Conservation (phyloP, 225 moss, liverwort and hornwort species). For the Thuidium tamariscinum region DNA sequence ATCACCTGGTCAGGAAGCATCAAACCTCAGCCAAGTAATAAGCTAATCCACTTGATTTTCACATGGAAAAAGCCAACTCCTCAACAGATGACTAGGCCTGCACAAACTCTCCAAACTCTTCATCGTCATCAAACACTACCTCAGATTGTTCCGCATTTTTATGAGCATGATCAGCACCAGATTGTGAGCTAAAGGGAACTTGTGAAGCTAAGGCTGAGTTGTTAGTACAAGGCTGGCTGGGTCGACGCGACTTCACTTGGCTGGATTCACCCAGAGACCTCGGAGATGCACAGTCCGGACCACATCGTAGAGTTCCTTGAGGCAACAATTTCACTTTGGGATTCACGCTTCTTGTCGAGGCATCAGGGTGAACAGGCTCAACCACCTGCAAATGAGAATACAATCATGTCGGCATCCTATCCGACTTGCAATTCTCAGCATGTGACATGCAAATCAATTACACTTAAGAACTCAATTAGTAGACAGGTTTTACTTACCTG, state of each 20-base stretch:
- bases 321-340: slow-evolving; percentile 29
- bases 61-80: not conserved
- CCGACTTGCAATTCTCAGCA: not conserved
- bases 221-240: not conserved
- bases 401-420: not conserved
- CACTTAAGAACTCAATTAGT: not conserved
- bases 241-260: not conserved
- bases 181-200: not conserved
- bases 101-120: slow-evolving; percentile 50
- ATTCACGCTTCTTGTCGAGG: not conserved
- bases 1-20: not conserved
- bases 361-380: not conserved
- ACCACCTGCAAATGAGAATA: slow-evolving; percentile 1
- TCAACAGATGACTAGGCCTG: slow-evolving; percentile 8
- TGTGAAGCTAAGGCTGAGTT: not conserved
- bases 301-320: slow-evolving; percentile 27
- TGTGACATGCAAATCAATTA: not conserved
- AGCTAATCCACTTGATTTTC: not conserved
- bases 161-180: not conserved
- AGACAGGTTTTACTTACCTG: not conserved
- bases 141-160: not conserved
- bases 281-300: slow-evolving; percentile 21
- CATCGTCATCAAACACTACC: slow-evolving; percentile 7
- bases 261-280: not conserved
- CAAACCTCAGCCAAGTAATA: not conserved